Evolutionary conservation across 169 alveolate species (phyloP), one percentile per base, ranked within the genome.

Genomic region (Plasmodium gallinaceum): DNA sequence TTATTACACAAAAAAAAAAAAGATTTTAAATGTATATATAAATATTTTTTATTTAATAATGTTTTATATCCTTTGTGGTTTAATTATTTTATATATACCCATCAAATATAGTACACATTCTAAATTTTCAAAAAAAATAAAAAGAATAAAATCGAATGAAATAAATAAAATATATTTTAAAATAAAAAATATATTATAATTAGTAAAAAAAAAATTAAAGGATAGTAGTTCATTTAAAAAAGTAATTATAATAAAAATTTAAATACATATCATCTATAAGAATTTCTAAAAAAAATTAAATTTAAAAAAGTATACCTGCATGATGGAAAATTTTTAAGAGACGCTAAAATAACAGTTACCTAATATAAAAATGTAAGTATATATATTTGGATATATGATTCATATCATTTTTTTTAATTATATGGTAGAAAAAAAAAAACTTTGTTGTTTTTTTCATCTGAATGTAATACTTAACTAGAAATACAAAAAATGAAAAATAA

Each of bases 311-410:
- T 22, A n/a, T 78, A 78, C 89, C 78, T 78, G 78, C 89, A 78
- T 39, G 80, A 58, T 52, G 75, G 78, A 69, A 78, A 78, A 58
- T 78, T 78, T 65, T 78, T 78, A 24, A 78, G 89, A 48, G 89
- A 48, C 26, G 89, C 89, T 57, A 78, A 78, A 39, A 78, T 78
- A 60, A 78, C 89, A 66, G 89, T 58, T 58, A 78, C 89, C 89
- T 78, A 60, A 45, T 42, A 43, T 12, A 18, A 20, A 18, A 76
- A 65, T n/a, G 42, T 6, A 18, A 70, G 7, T 60, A 39, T 45
- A 52, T 16, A 32, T 5, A n/a, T 22, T 51, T 12, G 32, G 16
- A 72, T 45, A 54, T 9, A 58, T 45, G 4, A 8, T 43, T 42
- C 43, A 18, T 68, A n/a, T 68, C 0, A 42, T 1, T 45, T 5